phyloP scores from a whole-genome alignment of 257 asterid genomes.

The Misopates orontium region DNA sequence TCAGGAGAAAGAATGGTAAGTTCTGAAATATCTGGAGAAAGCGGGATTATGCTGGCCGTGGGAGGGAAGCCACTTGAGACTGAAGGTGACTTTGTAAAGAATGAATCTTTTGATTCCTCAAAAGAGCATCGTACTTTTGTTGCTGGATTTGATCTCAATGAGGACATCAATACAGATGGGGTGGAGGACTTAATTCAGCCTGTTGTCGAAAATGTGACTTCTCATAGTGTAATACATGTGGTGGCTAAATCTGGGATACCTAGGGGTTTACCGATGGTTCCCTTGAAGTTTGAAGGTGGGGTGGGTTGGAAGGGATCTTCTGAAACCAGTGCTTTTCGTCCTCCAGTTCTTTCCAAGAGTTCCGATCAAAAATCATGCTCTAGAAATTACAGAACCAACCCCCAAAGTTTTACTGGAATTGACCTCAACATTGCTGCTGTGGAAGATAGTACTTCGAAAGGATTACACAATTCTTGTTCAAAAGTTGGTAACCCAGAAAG shows the following conservation, averaged over 20 bases:
- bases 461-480: constrained; percentile 27
- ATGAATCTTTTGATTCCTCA: constrained; percentile 24
- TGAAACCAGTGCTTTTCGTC: constrained; percentile 56
- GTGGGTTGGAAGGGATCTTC: constrained; percentile 53
- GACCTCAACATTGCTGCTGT: constrained; percentile 59
- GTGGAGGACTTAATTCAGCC: constrained; percentile 32
- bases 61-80: constrained; percentile 19
- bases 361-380: constrained; percentile 10
- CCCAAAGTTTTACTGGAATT: constrained; percentile 34
- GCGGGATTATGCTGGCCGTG: neutral
- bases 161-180: constrained; percentile 38
- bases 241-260: constrained; percentile 52
- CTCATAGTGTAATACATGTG: constrained; percentile 44
- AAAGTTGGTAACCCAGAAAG: constrained; percentile 26
- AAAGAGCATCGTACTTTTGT: constrained; percentile 20
- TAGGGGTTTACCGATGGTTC: constrained; percentile 35
- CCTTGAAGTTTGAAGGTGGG: constrained; percentile 50
- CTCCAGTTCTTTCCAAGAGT: constrained; percentile 28
- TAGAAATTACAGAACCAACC: constrained; percentile 10
- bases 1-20: constrained; percentile 20
- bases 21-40: constrained; percentile 25
- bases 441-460: constrained; percentile 37
- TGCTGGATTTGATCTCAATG: constrained; percentile 57
- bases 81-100: constrained; percentile 9
- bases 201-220: constrained; percentile 25